Evolutionary conservation across 2,329 filamentous ascomycete genomes (phyloP), one percentile per base, ranked within the genome.

Genomic region (Alternaria incomplexa): DNA sequence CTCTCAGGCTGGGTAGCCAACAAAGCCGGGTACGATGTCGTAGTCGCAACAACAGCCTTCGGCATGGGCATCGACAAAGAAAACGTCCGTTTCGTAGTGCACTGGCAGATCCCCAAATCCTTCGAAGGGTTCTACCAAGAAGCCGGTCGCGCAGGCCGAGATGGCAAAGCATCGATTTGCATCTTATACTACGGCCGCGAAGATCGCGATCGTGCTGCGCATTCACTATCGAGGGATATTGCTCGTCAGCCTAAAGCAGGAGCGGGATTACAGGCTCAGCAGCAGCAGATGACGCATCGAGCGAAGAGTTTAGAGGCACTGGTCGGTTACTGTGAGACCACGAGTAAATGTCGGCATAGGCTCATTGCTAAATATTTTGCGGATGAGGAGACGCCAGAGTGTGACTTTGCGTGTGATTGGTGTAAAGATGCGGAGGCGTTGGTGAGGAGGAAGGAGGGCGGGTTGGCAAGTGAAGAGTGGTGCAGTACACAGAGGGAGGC

Each of bases 11-110:
- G 92, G 92, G 89, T 93, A 48, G 85, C 86, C 58, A 91, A 93
- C 76, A 86, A 88, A 57, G 85, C 87, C 25, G 91, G 91, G 1
- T 97, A 96, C 81, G 93, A 96, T 77, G 89, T 98, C 52, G 95
- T 98, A 64, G 93, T 97, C 26, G 95, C 95, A 2, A 98, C 95
- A 0, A 98, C 93, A 1, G 95, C 95, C 0, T 98, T 98, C 73
- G 95, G 95, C 3, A 98, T 98, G 95, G 95, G 95, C 25, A 97
- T 98, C 67, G 94, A 98, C 80, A 97, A 97, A 79, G 89, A 96
- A 56, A 91, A 97, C 71, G 95, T 98, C 11, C 91, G 95, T 3
- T 97, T 97, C 73, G 94, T 98, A 1, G 89, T 96, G 2, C 95
- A 98, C 80, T 98, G 95, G 93, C 91, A 93, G 62, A 86, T 97